A percentile compares a stretch with the other conserved stretches of the same genome.
phyloP scores from a whole-genome alignment of 169 alveolate species.

The Amoebophrya sp. region DNA sequence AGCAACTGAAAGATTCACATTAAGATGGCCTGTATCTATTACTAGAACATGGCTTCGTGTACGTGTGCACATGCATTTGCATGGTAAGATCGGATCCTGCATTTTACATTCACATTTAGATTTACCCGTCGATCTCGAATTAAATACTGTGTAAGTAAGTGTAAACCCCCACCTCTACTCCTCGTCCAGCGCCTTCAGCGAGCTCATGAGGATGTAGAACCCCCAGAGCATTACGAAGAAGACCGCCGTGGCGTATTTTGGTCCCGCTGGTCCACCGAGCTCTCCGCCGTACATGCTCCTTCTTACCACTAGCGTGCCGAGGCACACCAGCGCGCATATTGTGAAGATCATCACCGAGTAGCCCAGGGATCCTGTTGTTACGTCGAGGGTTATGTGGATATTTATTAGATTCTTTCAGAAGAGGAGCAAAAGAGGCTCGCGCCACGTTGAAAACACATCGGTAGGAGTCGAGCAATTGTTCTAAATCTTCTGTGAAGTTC shows the following conservation, averaged over 20 bases:
- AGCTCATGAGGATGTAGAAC: background rate
- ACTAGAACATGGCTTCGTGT: background rate
- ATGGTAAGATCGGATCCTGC: background rate
- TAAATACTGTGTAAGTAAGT: background rate
- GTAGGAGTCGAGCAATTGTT: too few species aligned
- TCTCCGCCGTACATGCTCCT: constrained; percentile 31
- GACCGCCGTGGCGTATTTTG: background rate
- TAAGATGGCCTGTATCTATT: too few species aligned
- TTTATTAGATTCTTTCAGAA: too few species aligned
- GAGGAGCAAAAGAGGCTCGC: background rate
- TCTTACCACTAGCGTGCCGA: constrained; percentile 20
- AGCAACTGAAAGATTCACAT: too few species aligned
- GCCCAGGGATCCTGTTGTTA: background rate
- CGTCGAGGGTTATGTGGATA: background rate
- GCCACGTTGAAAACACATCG: too few species aligned
- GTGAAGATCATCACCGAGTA: constrained; percentile 19
- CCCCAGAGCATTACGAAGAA: background rate
- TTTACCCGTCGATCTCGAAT: background rate
- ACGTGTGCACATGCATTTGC: background rate
- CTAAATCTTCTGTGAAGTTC: too few species aligned
- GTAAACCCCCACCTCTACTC: background rate
- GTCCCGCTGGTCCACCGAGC: constrained; percentile 23
- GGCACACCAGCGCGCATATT: constrained; percentile 12
- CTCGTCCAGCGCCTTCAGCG: background rate
- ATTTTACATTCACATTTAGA: too few species aligned